Evolutionary conservation across 2,329 filamentous ascomycete genomes (phyloP).

Genomic region (Ceratocystiopsis brevicomis): DNA sequence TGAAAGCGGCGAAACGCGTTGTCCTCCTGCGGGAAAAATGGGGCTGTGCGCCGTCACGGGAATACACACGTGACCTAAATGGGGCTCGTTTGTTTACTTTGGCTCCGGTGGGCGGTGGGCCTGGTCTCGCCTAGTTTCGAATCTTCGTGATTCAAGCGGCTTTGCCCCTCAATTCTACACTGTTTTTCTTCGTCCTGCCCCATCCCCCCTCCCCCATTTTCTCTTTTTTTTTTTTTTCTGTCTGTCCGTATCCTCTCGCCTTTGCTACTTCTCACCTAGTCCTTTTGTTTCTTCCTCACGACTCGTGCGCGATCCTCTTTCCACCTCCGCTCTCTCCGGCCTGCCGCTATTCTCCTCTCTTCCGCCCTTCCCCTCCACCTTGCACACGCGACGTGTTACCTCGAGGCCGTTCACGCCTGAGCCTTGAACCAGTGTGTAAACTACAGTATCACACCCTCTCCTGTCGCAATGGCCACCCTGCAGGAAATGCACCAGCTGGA

Average conservation of each 20-base stretch:
- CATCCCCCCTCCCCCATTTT: neutral
- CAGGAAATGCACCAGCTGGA: constrained; percentile 21
- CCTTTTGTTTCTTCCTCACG: neutral
- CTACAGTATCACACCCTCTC: too few relatives aligned
- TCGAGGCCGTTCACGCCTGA: too few relatives aligned
- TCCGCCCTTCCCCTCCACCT: neutral
- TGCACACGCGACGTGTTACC: too few relatives aligned
- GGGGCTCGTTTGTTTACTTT: constrained; percentile 10
- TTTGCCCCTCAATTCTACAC: constrained; percentile 2
- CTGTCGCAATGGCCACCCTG: constrained; percentile 6
- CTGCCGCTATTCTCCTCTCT: neutral
- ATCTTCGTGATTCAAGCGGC: constrained; percentile 1
- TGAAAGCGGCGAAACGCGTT: too few relatives aligned
- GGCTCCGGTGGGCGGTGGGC: neutral
- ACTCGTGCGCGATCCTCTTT: too few relatives aligned
- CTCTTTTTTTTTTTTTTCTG: neutral
- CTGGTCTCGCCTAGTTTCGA: neutral
- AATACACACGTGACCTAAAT: too few relatives aligned
- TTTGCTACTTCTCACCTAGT: neutral
- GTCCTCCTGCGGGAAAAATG: too few relatives aligned
- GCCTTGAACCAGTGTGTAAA: too few relatives aligned
- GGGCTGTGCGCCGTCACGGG: too few relatives aligned
- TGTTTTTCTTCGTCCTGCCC: neutral
- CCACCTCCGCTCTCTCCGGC: neutral
- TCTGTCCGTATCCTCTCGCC: neutral